Percentiles rank a stretch among this genome's conserved stretches.
Conservation (phyloP, 164 flowering plant genomes). For the Kingdonia uniflora region DNA sequence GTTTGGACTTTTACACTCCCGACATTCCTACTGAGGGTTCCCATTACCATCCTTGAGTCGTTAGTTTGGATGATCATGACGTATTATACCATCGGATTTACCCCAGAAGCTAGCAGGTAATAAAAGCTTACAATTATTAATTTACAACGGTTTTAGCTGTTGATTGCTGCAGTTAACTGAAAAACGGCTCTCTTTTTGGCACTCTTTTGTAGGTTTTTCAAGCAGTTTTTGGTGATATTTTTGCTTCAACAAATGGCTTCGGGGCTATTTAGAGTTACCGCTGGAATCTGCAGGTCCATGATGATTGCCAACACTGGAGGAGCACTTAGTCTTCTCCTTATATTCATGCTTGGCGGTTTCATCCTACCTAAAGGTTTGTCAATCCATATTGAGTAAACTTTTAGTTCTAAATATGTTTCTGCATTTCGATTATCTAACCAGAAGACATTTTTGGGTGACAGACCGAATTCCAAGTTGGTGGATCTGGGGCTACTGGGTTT, state of each 20-base stretch:
- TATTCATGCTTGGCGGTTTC: conserved; percentile 85
- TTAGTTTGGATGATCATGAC: conserved; percentile 52
- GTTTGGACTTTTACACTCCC: conserved; percentile 54
- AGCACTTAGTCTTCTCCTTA: conserved; percentile 39
- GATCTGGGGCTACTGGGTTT: conserved; percentile 35
- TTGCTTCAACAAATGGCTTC: conserved; percentile 81
- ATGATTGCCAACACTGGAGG: conserved; percentile 66
- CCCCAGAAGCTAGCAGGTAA: conserved; percentile 86
- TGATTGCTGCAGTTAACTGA: background rate
- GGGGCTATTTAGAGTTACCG: conserved; percentile 57
- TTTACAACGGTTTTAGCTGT: background rate
- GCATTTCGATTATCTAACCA: background rate
- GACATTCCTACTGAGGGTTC: conserved; percentile 50
- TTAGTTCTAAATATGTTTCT: background rate
- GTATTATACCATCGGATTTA: conserved; percentile 75
- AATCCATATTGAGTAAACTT: background rate
- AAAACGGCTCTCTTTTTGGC: background rate
- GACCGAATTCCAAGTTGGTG: conserved; percentile 63
- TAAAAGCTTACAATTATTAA: no score
- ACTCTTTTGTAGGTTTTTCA: conserved; percentile 57
- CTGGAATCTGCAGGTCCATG: conserved; percentile 61
- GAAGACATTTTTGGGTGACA: background rate
- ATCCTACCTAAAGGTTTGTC: conserved; percentile 63
- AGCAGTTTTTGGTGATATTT: conserved; percentile 55
- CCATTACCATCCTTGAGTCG: conserved; percentile 64